Percentiles rank a stretch among this genome's conserved stretches.
Evolutionary conservation across 169 alveolate genomes (phyloP).

Genomic region (Eimeria maxima): DNA sequence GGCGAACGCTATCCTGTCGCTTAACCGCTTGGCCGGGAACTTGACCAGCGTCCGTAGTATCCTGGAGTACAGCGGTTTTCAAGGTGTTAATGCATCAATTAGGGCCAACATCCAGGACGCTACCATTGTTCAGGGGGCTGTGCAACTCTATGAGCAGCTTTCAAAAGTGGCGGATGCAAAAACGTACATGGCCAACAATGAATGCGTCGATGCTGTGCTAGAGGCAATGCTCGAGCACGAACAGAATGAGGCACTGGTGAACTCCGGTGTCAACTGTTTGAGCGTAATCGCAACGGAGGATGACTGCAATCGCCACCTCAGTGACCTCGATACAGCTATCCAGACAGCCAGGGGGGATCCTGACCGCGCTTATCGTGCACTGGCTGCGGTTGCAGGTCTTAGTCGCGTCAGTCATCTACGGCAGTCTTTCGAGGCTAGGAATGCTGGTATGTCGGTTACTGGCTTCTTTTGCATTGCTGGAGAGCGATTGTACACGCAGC

Average conservation of each 20-base stretch:
- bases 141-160: conserved; percentile 86
- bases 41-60: conserved; percentile 90
- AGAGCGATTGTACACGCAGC: neutral
- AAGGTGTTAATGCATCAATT: conserved; percentile 92
- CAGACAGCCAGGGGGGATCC: conserved; percentile 89
- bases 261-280: conserved; percentile 91
- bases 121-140: conserved; percentile 90
- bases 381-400: conserved; percentile 95
- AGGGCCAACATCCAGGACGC: conserved; percentile 88
- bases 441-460: conserved; percentile 51
- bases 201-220: conserved; percentile 90
- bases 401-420: conserved; percentile 89
- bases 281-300: conserved; percentile 93
- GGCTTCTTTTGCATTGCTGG: neutral
- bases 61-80: conserved; percentile 95
- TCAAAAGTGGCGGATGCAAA: conserved; percentile 87
- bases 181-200: conserved; percentile 90
- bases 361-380: conserved; percentile 91
- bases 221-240: conserved; percentile 94
- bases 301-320: conserved; percentile 92
- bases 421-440: conserved; percentile 82
- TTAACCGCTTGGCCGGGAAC: conserved; percentile 91
- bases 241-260: conserved; percentile 90
- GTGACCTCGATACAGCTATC: conserved; percentile 87
- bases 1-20: conserved; percentile 90